Evolutionary conservation across 208 protist species (phyloP).

Genomic region (Leishmania martiniquensis): DNA sequence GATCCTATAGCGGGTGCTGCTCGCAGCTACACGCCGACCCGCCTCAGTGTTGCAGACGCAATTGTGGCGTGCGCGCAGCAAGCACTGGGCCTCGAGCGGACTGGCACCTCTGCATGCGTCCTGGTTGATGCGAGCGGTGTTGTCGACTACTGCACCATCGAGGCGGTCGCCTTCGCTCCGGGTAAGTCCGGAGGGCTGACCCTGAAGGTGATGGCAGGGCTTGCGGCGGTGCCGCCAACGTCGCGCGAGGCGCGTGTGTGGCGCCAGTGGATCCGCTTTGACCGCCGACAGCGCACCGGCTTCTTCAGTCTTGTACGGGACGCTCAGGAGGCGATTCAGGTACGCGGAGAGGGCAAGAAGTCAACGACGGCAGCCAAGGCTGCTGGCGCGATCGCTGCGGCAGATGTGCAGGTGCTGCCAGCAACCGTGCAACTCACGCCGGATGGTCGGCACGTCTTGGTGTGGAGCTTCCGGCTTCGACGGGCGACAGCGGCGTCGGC

Average conservation of each 20-base stretch:
- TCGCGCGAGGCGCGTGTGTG: conserved; percentile 42
- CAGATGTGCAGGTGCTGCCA: conserved; percentile 39
- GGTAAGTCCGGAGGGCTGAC: conserved; percentile 16
- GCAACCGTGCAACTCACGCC: conserved; percentile 41
- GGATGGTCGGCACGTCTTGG: conserved; percentile 47
- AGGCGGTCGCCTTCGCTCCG: background rate
- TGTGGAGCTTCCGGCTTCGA: conserved; percentile 39
- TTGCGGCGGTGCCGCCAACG: conserved; percentile 29
- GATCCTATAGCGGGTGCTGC: background rate
- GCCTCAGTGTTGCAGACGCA: conserved; percentile 49
- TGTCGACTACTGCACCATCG: conserved; percentile 67
- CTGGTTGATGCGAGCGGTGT: conserved; percentile 58
- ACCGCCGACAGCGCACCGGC: conserved; percentile 53
- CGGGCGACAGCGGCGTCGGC: background rate
- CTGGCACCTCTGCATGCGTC: conserved; percentile 37
- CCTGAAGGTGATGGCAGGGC: conserved; percentile 54
- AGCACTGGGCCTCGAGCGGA: conserved; percentile 12
- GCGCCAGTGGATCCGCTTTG: conserved; percentile 60
- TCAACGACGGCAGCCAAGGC: background rate
- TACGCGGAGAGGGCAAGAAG: background rate
- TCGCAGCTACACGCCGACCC: conserved; percentile 13
- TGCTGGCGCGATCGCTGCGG: background rate
- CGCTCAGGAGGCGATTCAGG: conserved; percentile 21
- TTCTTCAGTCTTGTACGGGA: conserved; percentile 69
- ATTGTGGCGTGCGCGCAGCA: conserved; percentile 61